A percentile compares a stretch with the other conserved stretches of the same genome.
These are phyloP conservation scores for Talaromyces amestolkiae DNA, from an alignment of 2,329 filamentous ascomycete species.

Conservation along the genomic window DNA sequence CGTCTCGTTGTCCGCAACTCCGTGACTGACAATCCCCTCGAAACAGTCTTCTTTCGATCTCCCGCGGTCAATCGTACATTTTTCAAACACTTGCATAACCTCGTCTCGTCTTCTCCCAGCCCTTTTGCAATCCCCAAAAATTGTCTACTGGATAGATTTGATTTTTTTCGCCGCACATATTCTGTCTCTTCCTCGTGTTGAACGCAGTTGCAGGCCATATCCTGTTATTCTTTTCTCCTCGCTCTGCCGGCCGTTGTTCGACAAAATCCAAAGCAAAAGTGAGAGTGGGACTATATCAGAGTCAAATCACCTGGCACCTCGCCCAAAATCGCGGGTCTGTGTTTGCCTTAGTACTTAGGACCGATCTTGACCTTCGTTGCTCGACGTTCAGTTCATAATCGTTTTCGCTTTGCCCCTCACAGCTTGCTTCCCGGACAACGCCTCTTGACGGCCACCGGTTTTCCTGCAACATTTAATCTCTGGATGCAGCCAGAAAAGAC, in stretches of 20 bases:
- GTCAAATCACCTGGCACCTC: not conserved
- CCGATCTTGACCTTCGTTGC: slow-evolving; percentile 8
- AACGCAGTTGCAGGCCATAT: not conserved
- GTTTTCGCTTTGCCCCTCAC: slow-evolving; percentile 17
- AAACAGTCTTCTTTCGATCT: slow-evolving; percentile 14
- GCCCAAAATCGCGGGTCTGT: not conserved
- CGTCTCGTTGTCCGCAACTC: not conserved
- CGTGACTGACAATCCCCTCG: slow-evolving; percentile 12
- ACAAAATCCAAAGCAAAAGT: slow-evolving; percentile 6
- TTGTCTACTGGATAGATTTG: slow-evolving; percentile 20
- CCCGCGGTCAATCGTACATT: slow-evolving; percentile 13
- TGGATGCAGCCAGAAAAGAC: slow-evolving; percentile 41
- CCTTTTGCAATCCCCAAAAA: slow-evolving; percentile 2
- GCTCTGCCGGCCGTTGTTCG: not conserved
- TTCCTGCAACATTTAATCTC: slow-evolving; percentile 34
- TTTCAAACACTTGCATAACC: slow-evolving; percentile 10
- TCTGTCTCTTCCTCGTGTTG: slow-evolving; percentile 1
- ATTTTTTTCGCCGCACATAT: slow-evolving; percentile 17
- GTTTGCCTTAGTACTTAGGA: not conserved
- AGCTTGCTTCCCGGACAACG: slow-evolving; percentile 19
- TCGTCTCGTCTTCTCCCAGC: not conserved
- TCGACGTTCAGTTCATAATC: not conserved
- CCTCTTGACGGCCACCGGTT: slow-evolving; percentile 29
- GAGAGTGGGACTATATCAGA: not conserved
- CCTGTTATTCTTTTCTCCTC: slow-evolving; percentile 1